Percentiles rank a stretch among this genome's conserved stretches.
phyloP scores from a whole-genome alignment of 2,329 filamentous ascomycete species.

The Alternaria dauci region DNA sequence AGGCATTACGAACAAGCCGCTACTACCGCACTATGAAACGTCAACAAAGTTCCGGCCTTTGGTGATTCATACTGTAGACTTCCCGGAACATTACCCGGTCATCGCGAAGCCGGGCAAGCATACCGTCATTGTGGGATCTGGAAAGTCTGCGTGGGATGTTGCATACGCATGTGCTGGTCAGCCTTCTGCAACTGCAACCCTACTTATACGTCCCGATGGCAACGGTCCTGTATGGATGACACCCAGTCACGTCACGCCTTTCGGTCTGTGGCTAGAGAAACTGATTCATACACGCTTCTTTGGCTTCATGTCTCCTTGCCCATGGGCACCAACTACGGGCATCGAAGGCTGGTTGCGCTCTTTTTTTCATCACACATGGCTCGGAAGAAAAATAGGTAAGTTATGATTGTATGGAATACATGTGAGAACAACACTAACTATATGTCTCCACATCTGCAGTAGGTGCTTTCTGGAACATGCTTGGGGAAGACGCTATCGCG shows the following conservation, averaged over 20 bases:
- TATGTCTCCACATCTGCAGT: constrained; percentile 42
- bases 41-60: constrained; percentile 60
- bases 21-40: constrained; percentile 62
- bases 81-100: constrained; percentile 52
- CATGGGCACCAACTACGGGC: constrained; percentile 72
- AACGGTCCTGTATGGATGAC: constrained; percentile 68
- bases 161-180: constrained; percentile 64
- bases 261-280: constrained; percentile 74
- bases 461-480: constrained; percentile 64
- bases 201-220: constrained; percentile 67
- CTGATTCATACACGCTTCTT: constrained; percentile 72
- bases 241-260: constrained; percentile 69
- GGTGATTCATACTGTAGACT: constrained; percentile 67
- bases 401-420: background rate
- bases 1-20: constrained; percentile 66
- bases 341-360: constrained; percentile 60
- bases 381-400: constrained; percentile 61
- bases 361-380: constrained; percentile 65
- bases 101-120: constrained; percentile 48
- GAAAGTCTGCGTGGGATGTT: constrained; percentile 71
- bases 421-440: background rate
- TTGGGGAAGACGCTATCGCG: constrained; percentile 63
- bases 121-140: constrained; percentile 65
- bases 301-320: constrained; percentile 78
- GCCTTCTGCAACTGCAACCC: constrained; percentile 58